Conservation (phyloP, 139 green algal genomes). For the Chlamydomonas schloesseri region DNA sequence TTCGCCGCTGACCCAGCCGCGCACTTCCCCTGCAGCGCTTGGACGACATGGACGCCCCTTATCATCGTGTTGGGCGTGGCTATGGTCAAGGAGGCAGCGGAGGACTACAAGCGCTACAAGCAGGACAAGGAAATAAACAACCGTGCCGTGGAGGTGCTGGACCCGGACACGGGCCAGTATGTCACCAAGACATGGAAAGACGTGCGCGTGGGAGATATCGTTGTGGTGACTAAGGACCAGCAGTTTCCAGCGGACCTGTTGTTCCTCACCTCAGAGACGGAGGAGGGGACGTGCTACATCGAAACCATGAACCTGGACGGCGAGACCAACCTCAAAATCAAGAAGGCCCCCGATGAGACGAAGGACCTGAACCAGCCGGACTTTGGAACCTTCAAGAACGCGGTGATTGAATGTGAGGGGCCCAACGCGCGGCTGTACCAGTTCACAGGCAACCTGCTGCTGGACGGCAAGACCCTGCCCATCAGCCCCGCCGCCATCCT, state of each 20-base stretch:
- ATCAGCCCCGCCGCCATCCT: constrained; percentile 78
- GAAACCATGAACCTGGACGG: constrained; percentile 95
- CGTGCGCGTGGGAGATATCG: constrained; percentile 75
- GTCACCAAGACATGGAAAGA: constrained; percentile 65
- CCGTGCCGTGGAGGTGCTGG: constrained; percentile 68
- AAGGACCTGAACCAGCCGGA: constrained; percentile 66
- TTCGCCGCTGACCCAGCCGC: background rate
- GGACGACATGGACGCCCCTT: constrained; percentile 74
- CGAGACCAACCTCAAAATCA: constrained; percentile 96
- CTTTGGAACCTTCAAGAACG: constrained; percentile 41
- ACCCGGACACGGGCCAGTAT: constrained; percentile 40
- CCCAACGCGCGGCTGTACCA: constrained; percentile 93
- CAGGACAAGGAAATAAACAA: constrained; percentile 84
- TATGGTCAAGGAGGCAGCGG: constrained; percentile 82
- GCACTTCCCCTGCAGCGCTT: constrained; percentile 42
- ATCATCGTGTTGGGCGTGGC: constrained; percentile 82
- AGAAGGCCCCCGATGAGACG: constrained; percentile 76
- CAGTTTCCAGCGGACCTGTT: constrained; percentile 90
- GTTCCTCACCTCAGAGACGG: constrained; percentile 77
- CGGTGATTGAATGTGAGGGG: constrained; percentile 81
- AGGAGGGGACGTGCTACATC: constrained; percentile 86
- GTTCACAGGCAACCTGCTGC: constrained; percentile 83
- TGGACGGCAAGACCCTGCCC: constrained; percentile 52
- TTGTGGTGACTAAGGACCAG: constrained; percentile 73
- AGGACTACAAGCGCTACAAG: constrained; percentile 84